These are phyloP conservation scores for Nymphaea colorata DNA, from an alignment of 164 flowering plant species.

Conservation along the genomic window DNA sequence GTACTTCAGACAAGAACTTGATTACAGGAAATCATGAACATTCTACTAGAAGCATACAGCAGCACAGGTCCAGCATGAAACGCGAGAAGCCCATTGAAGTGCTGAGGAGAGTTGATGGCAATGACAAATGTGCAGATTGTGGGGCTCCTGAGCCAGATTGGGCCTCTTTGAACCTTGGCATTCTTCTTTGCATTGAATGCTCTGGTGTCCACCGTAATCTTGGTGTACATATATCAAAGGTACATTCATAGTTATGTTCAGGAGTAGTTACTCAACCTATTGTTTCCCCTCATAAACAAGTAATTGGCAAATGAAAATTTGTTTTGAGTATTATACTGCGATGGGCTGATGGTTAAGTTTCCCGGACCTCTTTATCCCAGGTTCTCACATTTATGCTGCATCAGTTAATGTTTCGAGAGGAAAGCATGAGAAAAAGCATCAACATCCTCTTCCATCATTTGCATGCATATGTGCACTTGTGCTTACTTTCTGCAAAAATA, in stretches of 20 bases:
- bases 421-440: too few species aligned
- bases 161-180: slow-evolving; percentile 83
- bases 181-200: slow-evolving; percentile 84
- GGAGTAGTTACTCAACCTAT: too few species aligned
- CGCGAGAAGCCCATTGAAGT: slow-evolving; percentile 60
- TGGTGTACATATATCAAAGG: slow-evolving; percentile 74
- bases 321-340: too few species aligned
- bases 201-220: slow-evolving; percentile 91
- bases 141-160: slow-evolving; percentile 85
- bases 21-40: slow-evolving; percentile 38
- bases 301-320: background rate
- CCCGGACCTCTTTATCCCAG: too few species aligned
- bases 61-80: slow-evolving; percentile 28
- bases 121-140: slow-evolving; percentile 85
- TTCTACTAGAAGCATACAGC: slow-evolving; percentile 27
- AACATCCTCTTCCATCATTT: too few species aligned
- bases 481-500: too few species aligned
- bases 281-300: background rate
- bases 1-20: slow-evolving; percentile 28
- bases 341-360: too few species aligned
- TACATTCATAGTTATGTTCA: background rate
- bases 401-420: too few species aligned
- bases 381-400: too few species aligned
- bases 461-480: too few species aligned
- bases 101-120: slow-evolving; percentile 53